phyloP scores from a whole-genome alignment of 2,329 filamentous ascomycete species.

The Stagonosporopsis cucurbitacearum region DNA sequence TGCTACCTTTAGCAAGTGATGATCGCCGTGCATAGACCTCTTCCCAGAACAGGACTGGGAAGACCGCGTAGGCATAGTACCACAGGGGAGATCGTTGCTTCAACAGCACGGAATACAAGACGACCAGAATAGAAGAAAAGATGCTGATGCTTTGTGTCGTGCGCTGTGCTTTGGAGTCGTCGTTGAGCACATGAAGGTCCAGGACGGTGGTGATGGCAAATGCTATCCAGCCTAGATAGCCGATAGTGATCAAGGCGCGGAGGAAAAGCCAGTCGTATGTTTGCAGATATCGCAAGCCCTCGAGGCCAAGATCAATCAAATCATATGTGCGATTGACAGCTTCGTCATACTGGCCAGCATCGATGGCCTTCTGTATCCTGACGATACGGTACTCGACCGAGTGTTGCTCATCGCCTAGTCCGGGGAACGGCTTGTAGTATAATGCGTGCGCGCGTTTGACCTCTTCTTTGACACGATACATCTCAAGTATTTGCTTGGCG shows the following conservation, averaged over 20 bases:
- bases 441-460: slow-evolving; percentile 78
- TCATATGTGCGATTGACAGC: slow-evolving; percentile 80
- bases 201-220: slow-evolving; percentile 90
- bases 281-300: slow-evolving; percentile 90
- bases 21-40: slow-evolving; percentile 82
- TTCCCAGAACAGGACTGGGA: slow-evolving; percentile 96
- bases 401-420: slow-evolving; percentile 68
- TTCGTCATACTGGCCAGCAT: slow-evolving; percentile 69
- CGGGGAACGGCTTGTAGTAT: slow-evolving; percentile 76
- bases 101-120: slow-evolving; percentile 78
- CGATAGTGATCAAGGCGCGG: slow-evolving; percentile 82
- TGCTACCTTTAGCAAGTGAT: slow-evolving; percentile 71
- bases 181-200: slow-evolving; percentile 83
- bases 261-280: slow-evolving; percentile 99
- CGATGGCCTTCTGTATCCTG: slow-evolving; percentile 72
- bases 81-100: slow-evolving; percentile 79
- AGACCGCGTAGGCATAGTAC: slow-evolving; percentile 92
- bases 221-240: slow-evolving; percentile 94
- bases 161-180: slow-evolving; percentile 68
- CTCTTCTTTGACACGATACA: slow-evolving; percentile 93
- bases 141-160: slow-evolving; percentile 64
- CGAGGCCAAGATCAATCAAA: slow-evolving; percentile 76
- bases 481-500: slow-evolving; percentile 85
- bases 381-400: slow-evolving; percentile 71
- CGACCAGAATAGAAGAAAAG: slow-evolving; percentile 78